These are phyloP conservation scores for Aphanomyces invadans DNA, from an alignment of 352 stramenopile genomes.

Conservation along the genomic window DNA sequence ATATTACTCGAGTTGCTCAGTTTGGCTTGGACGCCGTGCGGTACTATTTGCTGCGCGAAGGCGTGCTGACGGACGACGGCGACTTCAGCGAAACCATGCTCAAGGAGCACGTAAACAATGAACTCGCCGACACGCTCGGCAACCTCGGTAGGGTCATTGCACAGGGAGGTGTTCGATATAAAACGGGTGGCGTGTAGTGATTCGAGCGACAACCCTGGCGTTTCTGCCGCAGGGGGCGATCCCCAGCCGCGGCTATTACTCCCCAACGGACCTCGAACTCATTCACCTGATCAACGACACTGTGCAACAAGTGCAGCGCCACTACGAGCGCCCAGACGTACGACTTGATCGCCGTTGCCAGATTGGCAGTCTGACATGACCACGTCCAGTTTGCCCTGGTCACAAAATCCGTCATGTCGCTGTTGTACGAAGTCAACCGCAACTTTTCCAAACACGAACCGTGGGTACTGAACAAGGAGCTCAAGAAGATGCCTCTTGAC, in stretches of 20 bases:
- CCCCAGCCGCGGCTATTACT: slow-evolving; percentile 38
- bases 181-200: slow-evolving; percentile 33
- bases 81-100: slow-evolving; percentile 83
- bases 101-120: slow-evolving; percentile 94
- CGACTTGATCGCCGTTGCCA: slow-evolving; percentile 3
- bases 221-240: slow-evolving; percentile 48
- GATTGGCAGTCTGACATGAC: slow-evolving; percentile 1
- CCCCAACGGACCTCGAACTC: slow-evolving; percentile 42
- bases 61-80: slow-evolving; percentile 93
- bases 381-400: slow-evolving; percentile 53
- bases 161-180: too few species aligned
- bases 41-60: slow-evolving; percentile 88
- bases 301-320: slow-evolving; percentile 33
- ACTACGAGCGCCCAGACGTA: slow-evolving; percentile 71
- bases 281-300: slow-evolving; percentile 49
- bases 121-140: slow-evolving; percentile 87
- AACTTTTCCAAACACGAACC: slow-evolving; percentile 75
- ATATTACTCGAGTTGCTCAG: slow-evolving; percentile 12
- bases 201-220: slow-evolving; percentile 57
- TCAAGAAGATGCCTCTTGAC: slow-evolving; percentile 33
- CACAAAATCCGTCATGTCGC: slow-evolving; percentile 69
- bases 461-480: slow-evolving; percentile 64
- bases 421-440: slow-evolving; percentile 73
- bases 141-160: too few species aligned
- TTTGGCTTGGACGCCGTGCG: slow-evolving; percentile 93